A percentile compares a stretch with the other conserved stretches of the same genome.
phyloP scores from a whole-genome alignment of 2,329 filamentous ascomycete genomes.

The Phialophora tarda region DNA sequence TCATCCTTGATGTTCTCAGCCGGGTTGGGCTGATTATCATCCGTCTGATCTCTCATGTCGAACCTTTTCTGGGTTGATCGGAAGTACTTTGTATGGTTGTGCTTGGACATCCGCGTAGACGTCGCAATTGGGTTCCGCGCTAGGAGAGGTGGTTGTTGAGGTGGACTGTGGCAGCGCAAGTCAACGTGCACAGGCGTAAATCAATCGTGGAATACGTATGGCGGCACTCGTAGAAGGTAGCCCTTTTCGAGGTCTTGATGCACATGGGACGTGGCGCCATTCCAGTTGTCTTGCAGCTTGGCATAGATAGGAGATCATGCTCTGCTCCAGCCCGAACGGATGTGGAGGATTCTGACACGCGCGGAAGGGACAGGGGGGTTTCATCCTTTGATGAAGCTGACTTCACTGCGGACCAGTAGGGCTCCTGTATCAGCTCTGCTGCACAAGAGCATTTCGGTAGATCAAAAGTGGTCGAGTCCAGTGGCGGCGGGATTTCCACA shows the following conservation, averaged over 20 bases:
- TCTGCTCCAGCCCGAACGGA: neutral
- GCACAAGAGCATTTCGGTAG: neutral
- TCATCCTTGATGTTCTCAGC: neutral
- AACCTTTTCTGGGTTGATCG: neutral
- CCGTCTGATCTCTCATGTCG: neutral
- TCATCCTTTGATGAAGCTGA: conserved; percentile 3
- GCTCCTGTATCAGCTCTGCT: neutral
- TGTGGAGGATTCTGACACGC: conserved; percentile 10
- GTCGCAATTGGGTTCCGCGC: neutral
- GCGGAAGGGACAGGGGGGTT: conserved; percentile 5
- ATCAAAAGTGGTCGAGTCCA: neutral
- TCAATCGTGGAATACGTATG: neutral
- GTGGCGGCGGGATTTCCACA: neutral
- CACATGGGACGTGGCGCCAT: neutral
- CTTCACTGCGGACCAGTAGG: neutral
- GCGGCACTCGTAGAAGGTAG: neutral
- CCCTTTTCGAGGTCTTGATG: neutral
- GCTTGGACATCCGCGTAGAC: neutral
- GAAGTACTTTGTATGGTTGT: neutral
- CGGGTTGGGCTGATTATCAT: neutral
- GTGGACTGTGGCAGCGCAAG: neutral
- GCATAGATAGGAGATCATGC: conserved; percentile 5
- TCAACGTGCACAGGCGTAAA: neutral
- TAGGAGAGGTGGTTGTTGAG: neutral
- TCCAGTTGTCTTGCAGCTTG: neutral